Evolutionary conservation across 1,139 yeast species (phyloP).

Genomic region (Kurtzmaniella quercitrusa): DNA sequence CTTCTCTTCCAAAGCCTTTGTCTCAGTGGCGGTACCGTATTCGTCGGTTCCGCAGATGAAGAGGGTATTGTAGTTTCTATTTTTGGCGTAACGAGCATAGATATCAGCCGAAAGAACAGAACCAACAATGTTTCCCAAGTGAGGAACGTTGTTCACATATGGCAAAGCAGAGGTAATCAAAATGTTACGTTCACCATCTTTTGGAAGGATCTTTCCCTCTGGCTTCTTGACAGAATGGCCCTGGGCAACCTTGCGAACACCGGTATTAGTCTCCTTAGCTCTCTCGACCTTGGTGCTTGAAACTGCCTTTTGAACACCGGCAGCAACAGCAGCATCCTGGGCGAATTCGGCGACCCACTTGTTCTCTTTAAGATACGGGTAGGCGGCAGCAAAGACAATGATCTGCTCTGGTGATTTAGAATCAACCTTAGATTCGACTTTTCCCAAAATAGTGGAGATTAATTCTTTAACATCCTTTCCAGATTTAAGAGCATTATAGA

Average conservation of each 20-base stretch:
- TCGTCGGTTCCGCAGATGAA: conserved; percentile 97
- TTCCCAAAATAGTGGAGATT: neutral
- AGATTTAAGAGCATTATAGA: conserved; percentile 28
- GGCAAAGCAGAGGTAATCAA: conserved; percentile 95
- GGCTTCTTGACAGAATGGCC: conserved; percentile 38
- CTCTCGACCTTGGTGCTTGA: conserved; percentile 42
- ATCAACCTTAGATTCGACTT: conserved; percentile 3
- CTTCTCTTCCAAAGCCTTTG: conserved; percentile 93
- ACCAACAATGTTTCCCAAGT: conserved; percentile 94
- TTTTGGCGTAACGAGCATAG: conserved; percentile 84
- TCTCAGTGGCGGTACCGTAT: conserved; percentile 98
- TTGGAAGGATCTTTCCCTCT: conserved; percentile 46
- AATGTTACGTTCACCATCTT: conserved; percentile 68
- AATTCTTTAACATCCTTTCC: conserved; percentile 18
- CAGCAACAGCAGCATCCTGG: conserved; percentile 28
- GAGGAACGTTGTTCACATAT: conserved; percentile 97
- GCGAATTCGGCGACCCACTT: conserved; percentile 44
- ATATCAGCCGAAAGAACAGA: conserved; percentile 94
- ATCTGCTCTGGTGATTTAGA: conserved; percentile 37
- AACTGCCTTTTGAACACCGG: conserved; percentile 36
- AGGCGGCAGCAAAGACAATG: conserved; percentile 42
- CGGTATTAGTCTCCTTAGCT: conserved; percentile 52
- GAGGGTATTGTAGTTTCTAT: conserved; percentile 82
- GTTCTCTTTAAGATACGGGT: conserved; percentile 23
- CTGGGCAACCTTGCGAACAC: conserved; percentile 43